A percentile compares a stretch with the other conserved stretches of the same genome.
phyloP scores from a whole-genome alignment of 257 asterid species.

The Solanum etuberosum region DNA sequence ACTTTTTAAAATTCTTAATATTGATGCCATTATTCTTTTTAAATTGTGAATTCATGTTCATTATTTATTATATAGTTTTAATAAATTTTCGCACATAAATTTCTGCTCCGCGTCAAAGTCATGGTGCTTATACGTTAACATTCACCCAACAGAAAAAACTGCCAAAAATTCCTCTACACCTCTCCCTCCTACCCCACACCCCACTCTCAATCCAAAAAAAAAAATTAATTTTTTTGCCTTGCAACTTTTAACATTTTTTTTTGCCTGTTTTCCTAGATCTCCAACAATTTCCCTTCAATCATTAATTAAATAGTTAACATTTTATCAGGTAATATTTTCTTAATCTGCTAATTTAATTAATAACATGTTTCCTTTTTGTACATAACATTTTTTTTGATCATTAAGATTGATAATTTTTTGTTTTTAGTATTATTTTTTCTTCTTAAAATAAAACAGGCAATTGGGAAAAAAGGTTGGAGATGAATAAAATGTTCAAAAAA shows the following conservation, averaged over 20 bases:
- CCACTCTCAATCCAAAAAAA: background rate
- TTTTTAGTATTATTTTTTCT: background rate
- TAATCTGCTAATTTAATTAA: background rate
- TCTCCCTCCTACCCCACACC: conserved; percentile 11
- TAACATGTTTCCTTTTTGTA: background rate
- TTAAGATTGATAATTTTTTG: background rate
- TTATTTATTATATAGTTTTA: background rate
- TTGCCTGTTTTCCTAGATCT: background rate
- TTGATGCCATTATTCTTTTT: rapidly evolving
- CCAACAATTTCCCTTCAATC: background rate
- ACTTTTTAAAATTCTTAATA: background rate
- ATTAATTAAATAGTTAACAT: background rate
- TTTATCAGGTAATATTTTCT: background rate
- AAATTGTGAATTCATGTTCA: background rate
- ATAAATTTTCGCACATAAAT: background rate
- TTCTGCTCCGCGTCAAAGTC: background rate
- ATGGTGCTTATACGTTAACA: background rate
- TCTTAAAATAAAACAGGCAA: background rate
- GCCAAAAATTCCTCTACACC: conserved; percentile 65
- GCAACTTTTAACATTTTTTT: background rate
- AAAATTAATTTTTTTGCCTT: background rate
- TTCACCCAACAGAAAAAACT: conserved; percentile 48
- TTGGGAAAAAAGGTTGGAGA: background rate
- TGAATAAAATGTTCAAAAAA: conserved; percentile 40
- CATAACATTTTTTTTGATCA: background rate